A percentile compares a stretch with the other conserved stretches of the same genome.
Conservation (phyloP, 169 alveolate genomes). For the Eimeria nieschulzi region DNA sequence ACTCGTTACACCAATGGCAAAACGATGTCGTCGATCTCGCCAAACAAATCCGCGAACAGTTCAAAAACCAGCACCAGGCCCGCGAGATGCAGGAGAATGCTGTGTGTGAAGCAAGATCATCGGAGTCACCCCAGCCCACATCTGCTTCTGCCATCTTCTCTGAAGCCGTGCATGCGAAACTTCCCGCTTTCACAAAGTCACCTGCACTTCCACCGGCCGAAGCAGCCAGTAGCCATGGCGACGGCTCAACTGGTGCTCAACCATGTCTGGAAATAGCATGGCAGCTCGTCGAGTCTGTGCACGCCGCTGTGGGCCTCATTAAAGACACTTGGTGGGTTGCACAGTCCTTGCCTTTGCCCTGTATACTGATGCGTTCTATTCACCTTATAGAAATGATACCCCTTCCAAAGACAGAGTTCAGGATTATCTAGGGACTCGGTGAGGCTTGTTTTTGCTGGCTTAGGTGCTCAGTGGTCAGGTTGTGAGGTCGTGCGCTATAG, state of each 20-base stretch:
- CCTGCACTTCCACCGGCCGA: conserved; percentile 32
- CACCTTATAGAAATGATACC: not conserved
- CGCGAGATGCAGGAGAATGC: not conserved
- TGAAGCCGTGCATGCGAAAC: not conserved
- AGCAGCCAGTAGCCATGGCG: conserved; percentile 41
- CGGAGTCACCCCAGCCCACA: not conserved
- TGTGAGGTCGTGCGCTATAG: conserved; percentile 17
- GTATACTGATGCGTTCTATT: too few species aligned
- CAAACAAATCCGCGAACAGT: conserved; percentile 18
- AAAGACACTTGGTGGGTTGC: conserved; percentile 57
- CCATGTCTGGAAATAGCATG: conserved; percentile 47
- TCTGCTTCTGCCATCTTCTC: not conserved
- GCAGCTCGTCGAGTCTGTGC: conserved; percentile 36
- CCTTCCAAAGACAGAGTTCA: too few species aligned
- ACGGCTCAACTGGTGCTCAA: conserved; percentile 7
- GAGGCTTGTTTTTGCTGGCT: not conserved
- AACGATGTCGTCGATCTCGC: conserved; percentile 11
- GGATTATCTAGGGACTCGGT: not conserved
- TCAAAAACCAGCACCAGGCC: not conserved
- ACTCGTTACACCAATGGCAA: not conserved
- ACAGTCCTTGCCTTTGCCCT: not conserved
- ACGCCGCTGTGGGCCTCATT: conserved; percentile 24
- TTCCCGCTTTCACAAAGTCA: not conserved
- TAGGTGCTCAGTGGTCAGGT: not conserved
- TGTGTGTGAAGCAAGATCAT: not conserved